A percentile compares a stretch with the other conserved stretches of the same genome.
These are phyloP conservation scores for Prunus mume DNA, from an alignment of 306 rosid species.

Conservation along the genomic window DNA sequence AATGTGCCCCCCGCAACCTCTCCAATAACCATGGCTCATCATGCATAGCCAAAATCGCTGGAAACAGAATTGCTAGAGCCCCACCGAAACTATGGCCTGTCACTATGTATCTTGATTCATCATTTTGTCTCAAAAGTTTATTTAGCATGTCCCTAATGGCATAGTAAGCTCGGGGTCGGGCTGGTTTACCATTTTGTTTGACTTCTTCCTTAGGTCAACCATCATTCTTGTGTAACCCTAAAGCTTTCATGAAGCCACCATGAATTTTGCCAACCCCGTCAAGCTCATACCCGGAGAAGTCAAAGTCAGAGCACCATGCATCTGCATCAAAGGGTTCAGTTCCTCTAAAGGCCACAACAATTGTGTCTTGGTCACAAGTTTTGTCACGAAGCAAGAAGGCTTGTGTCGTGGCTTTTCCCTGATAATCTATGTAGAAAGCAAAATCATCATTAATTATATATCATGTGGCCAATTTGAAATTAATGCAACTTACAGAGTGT, in stretches of 20 bases:
- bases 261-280: constrained; percentile 49
- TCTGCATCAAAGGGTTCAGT: constrained; percentile 68
- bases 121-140: constrained; percentile 28
- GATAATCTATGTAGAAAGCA: constrained; percentile 42
- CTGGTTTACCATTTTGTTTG: constrained; percentile 17
- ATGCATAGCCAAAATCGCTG: constrained; percentile 45
- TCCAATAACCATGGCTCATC: constrained; percentile 47
- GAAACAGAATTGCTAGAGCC: constrained; percentile 54
- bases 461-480: background rate
- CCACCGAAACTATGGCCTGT: constrained; percentile 77
- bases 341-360: constrained; percentile 66
- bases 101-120: constrained; percentile 41
- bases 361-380: constrained; percentile 27
- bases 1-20: constrained; percentile 66
- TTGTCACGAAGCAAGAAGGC: constrained; percentile 53
- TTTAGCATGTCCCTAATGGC: constrained; percentile 39
- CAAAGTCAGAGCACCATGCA: constrained; percentile 74
- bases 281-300: constrained; percentile 68
- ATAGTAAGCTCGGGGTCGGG: constrained; percentile 47
- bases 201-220: constrained; percentile 54
- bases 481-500: background rate
- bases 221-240: constrained; percentile 46
- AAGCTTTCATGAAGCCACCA: constrained; percentile 73
- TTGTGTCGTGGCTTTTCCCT: constrained; percentile 52
- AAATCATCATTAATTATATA: too few relatives aligned